A percentile compares a stretch with the other conserved stretches of the same genome.
Conservation (phyloP, 371 early-diverging fungal genomes). For the Mortierella sp. region DNA sequence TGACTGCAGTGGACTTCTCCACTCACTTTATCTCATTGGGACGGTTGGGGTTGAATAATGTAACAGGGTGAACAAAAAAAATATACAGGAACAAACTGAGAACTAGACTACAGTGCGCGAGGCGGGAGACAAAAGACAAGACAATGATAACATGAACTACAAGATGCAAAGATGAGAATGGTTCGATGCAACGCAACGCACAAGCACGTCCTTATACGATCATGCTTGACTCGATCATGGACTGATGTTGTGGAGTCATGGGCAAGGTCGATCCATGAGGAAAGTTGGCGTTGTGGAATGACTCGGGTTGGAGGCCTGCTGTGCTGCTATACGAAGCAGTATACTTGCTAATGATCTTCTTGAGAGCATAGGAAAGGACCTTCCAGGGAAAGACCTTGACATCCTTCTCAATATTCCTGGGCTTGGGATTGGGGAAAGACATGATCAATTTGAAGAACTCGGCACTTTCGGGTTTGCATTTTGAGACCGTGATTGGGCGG, state of each 20-base stretch:
- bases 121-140: background rate
- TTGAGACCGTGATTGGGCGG: constrained; percentile 82
- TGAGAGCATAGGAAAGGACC: constrained; percentile 71
- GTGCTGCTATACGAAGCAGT: constrained; percentile 63
- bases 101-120: constrained; percentile 15
- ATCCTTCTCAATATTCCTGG: constrained; percentile 88
- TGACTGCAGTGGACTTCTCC: too few species aligned
- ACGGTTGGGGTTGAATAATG: constrained; percentile 14
- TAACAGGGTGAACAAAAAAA: constrained; percentile 13
- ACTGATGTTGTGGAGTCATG: constrained; percentile 44
- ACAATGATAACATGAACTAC: background rate
- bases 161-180: constrained; percentile 2
- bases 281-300: constrained; percentile 56
- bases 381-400: constrained; percentile 87
- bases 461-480: constrained; percentile 77
- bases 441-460: constrained; percentile 86
- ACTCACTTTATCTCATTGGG: too few species aligned
- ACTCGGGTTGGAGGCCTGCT: constrained; percentile 59
- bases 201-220: constrained; percentile 12
- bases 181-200: background rate
- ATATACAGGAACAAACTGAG: constrained; percentile 8
- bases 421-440: constrained; percentile 86
- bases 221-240: constrained; percentile 43
- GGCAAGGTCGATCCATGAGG: constrained; percentile 53
- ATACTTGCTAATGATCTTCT: constrained; percentile 80